phyloP scores from a whole-genome alignment of 2,329 filamentous ascomycete species.

The Neofusicoccum laricinum region DNA sequence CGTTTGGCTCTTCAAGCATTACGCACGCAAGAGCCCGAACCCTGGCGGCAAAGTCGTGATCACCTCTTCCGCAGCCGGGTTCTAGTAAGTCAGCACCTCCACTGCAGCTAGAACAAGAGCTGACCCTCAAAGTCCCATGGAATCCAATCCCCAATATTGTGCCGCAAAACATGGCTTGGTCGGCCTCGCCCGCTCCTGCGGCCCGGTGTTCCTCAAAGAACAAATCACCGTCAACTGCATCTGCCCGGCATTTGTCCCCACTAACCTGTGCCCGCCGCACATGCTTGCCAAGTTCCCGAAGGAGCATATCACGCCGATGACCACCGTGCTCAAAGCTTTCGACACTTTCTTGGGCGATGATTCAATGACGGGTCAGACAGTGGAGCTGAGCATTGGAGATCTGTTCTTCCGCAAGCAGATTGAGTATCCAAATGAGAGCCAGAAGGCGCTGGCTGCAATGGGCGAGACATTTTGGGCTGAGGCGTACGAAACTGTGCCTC shows the following conservation, averaged over 20 bases:
- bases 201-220: constrained; percentile 31
- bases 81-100: constrained; percentile 30
- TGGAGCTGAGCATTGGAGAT: constrained; percentile 41
- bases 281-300: constrained; percentile 36
- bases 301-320: constrained; percentile 41
- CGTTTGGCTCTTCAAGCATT: constrained; percentile 36
- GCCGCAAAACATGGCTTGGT: constrained; percentile 36
- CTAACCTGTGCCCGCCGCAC: constrained; percentile 38
- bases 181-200: constrained; percentile 34
- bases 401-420: constrained; percentile 39
- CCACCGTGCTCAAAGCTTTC: constrained; percentile 40
- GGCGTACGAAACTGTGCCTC: constrained; percentile 27
- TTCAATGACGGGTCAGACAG: constrained; percentile 37
- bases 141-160: constrained; percentile 34
- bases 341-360: constrained; percentile 35
- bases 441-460: constrained; percentile 36
- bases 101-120: too few relatives aligned
- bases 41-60: constrained; percentile 32
- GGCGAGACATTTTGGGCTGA: constrained; percentile 32
- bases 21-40: constrained; percentile 22
- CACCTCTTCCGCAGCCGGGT: constrained; percentile 31
- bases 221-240: constrained; percentile 41
- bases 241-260: constrained; percentile 40
- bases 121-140: constrained; percentile 22
- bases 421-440: constrained; percentile 40